These are phyloP conservation scores for Tagetes patula DNA, from an alignment of 129 eudicot species.

Conservation along the genomic window DNA sequence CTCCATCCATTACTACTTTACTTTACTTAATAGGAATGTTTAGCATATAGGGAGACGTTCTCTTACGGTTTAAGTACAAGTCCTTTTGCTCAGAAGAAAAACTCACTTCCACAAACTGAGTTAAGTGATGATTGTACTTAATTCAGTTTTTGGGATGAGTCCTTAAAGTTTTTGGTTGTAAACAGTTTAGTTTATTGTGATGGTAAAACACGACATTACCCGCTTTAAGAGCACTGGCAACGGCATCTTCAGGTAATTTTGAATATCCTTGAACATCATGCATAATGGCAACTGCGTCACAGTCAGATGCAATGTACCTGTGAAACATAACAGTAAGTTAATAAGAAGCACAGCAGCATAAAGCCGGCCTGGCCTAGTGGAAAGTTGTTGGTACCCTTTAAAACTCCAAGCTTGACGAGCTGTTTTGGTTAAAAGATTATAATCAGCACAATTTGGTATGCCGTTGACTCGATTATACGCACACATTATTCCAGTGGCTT, in stretches of 20 bases:
- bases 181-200: neutral
- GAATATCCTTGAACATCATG: constrained; percentile 56
- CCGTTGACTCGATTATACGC: constrained; percentile 87
- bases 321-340: constrained; percentile 19
- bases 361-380: neutral
- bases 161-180: too few species aligned
- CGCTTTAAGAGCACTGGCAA: constrained; percentile 69
- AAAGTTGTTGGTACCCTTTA: constrained; percentile 33
- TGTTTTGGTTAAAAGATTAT: constrained; percentile 64
- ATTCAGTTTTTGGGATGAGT: too few species aligned
- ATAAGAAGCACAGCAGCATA: neutral
- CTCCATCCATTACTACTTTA: too few species aligned
- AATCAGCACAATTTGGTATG: constrained; percentile 81
- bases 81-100: too few species aligned
- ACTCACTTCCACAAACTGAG: too few species aligned
- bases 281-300: constrained; percentile 63
- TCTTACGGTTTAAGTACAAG: too few species aligned
- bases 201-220: constrained; percentile 32
- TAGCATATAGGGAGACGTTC: too few species aligned
- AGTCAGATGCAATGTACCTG: constrained; percentile 73
- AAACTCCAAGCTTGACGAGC: constrained; percentile 57
- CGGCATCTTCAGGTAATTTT: constrained; percentile 70
- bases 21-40: too few species aligned
- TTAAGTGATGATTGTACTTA: too few species aligned
- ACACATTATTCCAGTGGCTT: constrained; percentile 76